Percentiles rank a stretch among this genome's conserved stretches.
Conservation (phyloP, 2,329 filamentous ascomycete genomes). For the Tolypocladium ophioglossoides region DNA sequence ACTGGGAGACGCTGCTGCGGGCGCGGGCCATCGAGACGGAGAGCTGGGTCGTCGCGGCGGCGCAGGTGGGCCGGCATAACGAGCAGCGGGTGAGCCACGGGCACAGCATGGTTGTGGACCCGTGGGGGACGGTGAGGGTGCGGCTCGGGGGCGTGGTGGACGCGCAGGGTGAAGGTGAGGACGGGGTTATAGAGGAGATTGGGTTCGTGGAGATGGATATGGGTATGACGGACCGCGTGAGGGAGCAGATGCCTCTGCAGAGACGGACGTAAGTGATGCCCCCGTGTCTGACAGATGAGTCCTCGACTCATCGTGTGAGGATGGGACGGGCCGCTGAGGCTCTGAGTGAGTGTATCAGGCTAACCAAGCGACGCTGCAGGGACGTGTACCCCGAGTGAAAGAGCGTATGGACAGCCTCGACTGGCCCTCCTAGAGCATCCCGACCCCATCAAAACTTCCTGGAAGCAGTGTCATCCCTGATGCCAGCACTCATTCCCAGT, state of each 20-base stretch:
- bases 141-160: conserved; percentile 48
- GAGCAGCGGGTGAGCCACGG: conserved; percentile 74
- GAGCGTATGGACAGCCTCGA: not conserved
- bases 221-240: conserved; percentile 33
- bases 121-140: conserved; percentile 70
- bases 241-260: conserved; percentile 41
- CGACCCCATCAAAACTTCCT: no score
- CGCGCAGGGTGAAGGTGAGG: conserved; percentile 25
- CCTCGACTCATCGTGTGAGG: no score
- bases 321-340: not conserved
- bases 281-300: no score
- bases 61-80: conserved; percentile 64
- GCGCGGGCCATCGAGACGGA: conserved; percentile 84
- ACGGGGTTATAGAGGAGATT: conserved; percentile 33
- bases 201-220: conserved; percentile 46
- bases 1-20: conserved; percentile 74
- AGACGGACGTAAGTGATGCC: conserved; percentile 37
- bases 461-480: no score
- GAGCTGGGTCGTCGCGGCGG: conserved; percentile 76
- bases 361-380: not conserved
- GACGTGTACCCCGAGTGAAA: conserved; percentile 3
- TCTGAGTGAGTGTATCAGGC: not conserved
- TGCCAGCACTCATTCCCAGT: no score
- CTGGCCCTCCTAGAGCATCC: no score
- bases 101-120: conserved; percentile 73